phyloP scores from a whole-genome alignment of 345 rosid species.

The Kandelia obovata region DNA sequence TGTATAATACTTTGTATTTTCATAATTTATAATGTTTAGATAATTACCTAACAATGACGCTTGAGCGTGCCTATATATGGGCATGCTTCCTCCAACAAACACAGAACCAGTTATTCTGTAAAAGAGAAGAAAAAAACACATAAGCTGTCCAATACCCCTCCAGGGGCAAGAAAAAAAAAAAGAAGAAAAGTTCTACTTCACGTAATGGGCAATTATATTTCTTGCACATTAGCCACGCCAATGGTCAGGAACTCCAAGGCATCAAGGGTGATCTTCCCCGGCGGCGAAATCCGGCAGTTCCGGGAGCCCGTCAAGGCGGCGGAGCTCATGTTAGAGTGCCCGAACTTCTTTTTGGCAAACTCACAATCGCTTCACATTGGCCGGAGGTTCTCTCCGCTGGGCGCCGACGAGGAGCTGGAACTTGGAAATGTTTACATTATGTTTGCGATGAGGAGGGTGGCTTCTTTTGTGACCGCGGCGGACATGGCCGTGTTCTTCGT shows the following conservation, averaged over 20 bases:
- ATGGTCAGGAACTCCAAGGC: constrained; percentile 33
- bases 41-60: no score
- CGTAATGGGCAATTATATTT: constrained; percentile 72
- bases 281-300: constrained; percentile 58
- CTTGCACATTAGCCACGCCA: constrained; percentile 49
- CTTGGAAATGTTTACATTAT: constrained; percentile 57
- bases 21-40: no score
- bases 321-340: constrained; percentile 83
- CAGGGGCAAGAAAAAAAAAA: not conserved
- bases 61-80: not conserved
- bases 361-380: constrained; percentile 63
- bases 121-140: not conserved
- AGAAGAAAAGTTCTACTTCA: no score
- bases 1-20: no score
- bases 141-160: not conserved
- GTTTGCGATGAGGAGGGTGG: constrained; percentile 68
- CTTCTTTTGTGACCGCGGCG: constrained; percentile 52
- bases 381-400: constrained; percentile 57
- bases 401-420: constrained; percentile 78
- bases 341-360: constrained; percentile 68
- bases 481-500: constrained; percentile 64
- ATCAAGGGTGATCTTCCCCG: constrained; percentile 58
- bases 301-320: constrained; percentile 61
- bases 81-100: not conserved
- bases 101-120: not conserved